A percentile compares a stretch with the other conserved stretches of the same genome.
phyloP scores from a whole-genome alignment of 148 eudicot species.

The Spergularia bocconei region DNA sequence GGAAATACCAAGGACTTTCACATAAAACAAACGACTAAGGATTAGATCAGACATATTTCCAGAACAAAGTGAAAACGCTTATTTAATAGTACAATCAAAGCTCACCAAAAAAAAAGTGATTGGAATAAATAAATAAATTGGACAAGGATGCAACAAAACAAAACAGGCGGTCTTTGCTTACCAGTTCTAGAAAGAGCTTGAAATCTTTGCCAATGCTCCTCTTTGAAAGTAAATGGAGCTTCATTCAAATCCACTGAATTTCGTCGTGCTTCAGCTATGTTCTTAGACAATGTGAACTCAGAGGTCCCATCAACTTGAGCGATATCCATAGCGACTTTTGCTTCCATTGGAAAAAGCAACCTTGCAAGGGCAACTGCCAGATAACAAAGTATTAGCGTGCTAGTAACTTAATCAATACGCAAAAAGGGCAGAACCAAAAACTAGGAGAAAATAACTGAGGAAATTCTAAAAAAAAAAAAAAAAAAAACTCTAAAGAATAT shows the following conservation, averaged over 20 bases:
- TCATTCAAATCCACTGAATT: slow-evolving; percentile 81
- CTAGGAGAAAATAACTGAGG: background rate
- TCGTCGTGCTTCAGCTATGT: slow-evolving; percentile 46
- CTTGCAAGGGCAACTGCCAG: slow-evolving; percentile 81
- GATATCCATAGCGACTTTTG: slow-evolving; percentile 93
- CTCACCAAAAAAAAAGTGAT: background rate
- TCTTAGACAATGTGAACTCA: slow-evolving; percentile 51
- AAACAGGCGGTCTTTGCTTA: slow-evolving; percentile 21
- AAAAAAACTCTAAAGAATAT: background rate
- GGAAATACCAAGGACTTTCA: background rate
- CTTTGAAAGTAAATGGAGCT: slow-evolving; percentile 70
- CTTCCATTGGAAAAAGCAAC: slow-evolving; percentile 82
- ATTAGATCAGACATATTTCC: background rate
- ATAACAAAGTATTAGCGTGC: slow-evolving; percentile 1
- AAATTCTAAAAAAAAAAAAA: background rate
- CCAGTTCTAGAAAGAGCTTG: slow-evolving; percentile 83
- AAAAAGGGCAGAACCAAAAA: background rate
- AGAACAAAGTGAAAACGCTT: background rate
- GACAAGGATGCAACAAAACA: too few species aligned
- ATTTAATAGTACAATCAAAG: background rate
- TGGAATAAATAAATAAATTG: background rate
- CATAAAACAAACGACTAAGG: background rate
- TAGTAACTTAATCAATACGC: background rate
- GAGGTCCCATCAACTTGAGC: slow-evolving; percentile 92
- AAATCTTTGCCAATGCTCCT: slow-evolving; percentile 70